Base-by-base conservation (phyloP, 495 filamentous ascomycete genomes). In the Neohortaea acidophila region DNA sequence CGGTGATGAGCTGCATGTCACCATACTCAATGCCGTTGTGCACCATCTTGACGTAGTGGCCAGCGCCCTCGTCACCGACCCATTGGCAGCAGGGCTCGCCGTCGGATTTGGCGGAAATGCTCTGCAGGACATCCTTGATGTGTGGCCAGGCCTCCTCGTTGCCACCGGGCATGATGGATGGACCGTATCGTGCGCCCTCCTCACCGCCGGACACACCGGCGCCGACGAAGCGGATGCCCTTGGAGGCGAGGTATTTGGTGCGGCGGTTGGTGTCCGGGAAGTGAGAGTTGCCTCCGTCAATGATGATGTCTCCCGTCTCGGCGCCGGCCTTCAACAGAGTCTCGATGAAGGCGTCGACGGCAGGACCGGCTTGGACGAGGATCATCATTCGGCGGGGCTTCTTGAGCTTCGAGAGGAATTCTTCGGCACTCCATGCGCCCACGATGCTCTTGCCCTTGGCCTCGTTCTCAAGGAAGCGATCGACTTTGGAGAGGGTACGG, bases 11-110 rank as follows among this genome's bases (percentile, higher is more conserved):
- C 72, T 97, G 89, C 89, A 97, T 97, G 65, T 97, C 89, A 77
- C 89, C 89, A 59, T 97, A 97, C 67, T 97, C 89, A 56, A 97
- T 97, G 73, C 89, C 89, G 62, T 97, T 97, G 78, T 97, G 89
- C 43, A 97, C 89, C 91, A 97, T 97, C 79, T 97, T 97, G 68
- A 97, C 86, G 71, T 94, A 97, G 74, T 97, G 89, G 44, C 89
- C 89, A 58, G 89, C 78, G 71, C 89, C 89, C 60, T 94, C 85
- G 68, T 97, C 89, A 69, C 89, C 89, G 50, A 96, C 89, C 89
- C 89, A 97, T 64, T 97, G 86, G 59, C 89, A 97, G 74, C 89
- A 97, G 29, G 89, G 62, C 71, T 97, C 91, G 47, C 76, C 78
- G 51, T 94, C 86, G 59, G 80, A 85, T 75, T 96, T 96, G 61